Percentiles rank a stretch among this genome's conserved stretches.
These are phyloP conservation scores for Cymodocea nodosa DNA, from an alignment of 116 monocot species.

Conservation along the genomic window DNA sequence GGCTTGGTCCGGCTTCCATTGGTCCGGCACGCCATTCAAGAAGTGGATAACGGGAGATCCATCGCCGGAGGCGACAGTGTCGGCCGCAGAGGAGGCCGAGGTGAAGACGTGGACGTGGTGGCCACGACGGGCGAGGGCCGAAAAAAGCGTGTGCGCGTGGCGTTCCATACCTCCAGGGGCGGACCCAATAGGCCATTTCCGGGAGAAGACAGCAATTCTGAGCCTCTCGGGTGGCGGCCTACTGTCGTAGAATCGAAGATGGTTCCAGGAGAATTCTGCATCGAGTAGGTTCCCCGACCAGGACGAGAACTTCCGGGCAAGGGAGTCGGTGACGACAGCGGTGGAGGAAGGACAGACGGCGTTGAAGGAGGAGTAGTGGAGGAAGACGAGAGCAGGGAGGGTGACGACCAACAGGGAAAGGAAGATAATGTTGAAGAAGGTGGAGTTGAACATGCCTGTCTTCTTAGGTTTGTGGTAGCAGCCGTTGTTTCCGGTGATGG, in stretches of 20 bases:
- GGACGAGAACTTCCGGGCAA: not conserved
- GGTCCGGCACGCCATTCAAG: slow-evolving; percentile 24
- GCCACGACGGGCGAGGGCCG: slow-evolving; percentile 59
- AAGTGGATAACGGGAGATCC: slow-evolving; percentile 35
- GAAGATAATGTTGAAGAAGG: slow-evolving; percentile 5
- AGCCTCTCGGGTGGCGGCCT: slow-evolving; percentile 28
- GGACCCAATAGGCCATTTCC: slow-evolving; percentile 63
- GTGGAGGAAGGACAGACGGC: slow-evolving; percentile 1
- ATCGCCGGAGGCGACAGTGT: not conserved
- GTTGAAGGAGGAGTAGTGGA: slow-evolving; percentile 2
- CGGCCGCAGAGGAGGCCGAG: slow-evolving; percentile 12
- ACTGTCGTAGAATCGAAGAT: slow-evolving; percentile 21
- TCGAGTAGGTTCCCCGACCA: slow-evolving; percentile 63
- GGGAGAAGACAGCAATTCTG: slow-evolving; percentile 69
- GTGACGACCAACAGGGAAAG: slow-evolving; percentile 11
- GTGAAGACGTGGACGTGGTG: slow-evolving; percentile 88
- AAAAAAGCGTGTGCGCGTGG: slow-evolving; percentile 80
- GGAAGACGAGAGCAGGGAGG: slow-evolving; percentile 8
- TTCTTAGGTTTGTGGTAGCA: slow-evolving; percentile 8
- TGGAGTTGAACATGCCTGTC: slow-evolving; percentile 1
- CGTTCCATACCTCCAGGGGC: slow-evolving; percentile 92
- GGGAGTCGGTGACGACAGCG: slow-evolving; percentile 1
- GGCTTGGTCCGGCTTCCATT: slow-evolving; percentile 69
- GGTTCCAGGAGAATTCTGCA: slow-evolving; percentile 76
- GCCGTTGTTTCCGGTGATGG: not conserved